Percentiles rank a stretch among this genome's conserved stretches.
Conservation (phyloP, 2,329 filamentous ascomycete species). For the Apiospora rasikravindrae region DNA sequence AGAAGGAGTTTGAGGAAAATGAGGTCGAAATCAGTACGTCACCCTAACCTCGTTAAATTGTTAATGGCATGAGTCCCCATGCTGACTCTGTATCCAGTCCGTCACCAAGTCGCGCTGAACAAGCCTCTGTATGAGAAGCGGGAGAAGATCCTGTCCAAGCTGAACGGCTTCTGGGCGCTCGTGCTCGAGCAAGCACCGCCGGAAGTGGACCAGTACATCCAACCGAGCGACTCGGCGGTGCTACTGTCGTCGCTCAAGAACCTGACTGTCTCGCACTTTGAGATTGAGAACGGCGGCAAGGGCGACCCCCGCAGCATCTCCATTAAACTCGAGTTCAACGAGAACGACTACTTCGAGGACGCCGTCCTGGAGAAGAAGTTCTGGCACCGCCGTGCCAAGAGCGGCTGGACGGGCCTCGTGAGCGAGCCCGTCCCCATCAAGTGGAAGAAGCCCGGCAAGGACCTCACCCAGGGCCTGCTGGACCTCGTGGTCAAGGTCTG, state of each 20-base stretch:
- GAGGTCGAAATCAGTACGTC: constrained; percentile 82
- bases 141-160: constrained; percentile 69
- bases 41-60: neutral
- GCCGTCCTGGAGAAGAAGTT: constrained; percentile 87
- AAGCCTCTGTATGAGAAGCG: constrained; percentile 79
- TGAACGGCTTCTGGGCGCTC: constrained; percentile 92
- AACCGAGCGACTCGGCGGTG: constrained; percentile 76
- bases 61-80: neutral
- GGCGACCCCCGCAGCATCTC: constrained; percentile 83
- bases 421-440: constrained; percentile 87
- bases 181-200: constrained; percentile 86
- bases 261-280: constrained; percentile 79
- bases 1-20: constrained; percentile 82
- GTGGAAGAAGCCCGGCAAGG: constrained; percentile 81
- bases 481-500: constrained; percentile 73
- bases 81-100: constrained; percentile 56
- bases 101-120: constrained; percentile 72
- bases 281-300: constrained; percentile 65
- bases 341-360: constrained; percentile 85
- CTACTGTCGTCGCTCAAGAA: constrained; percentile 71
- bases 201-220: constrained; percentile 88
- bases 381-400: constrained; percentile 75
- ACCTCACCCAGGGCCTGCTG: constrained; percentile 81
- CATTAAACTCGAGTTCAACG: constrained; percentile 77
- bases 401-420: constrained; percentile 77